Percentiles rank a stretch among this genome's conserved stretches.
Conservation (phyloP, 75 land plant genomes). For the Picea glauca region DNA sequence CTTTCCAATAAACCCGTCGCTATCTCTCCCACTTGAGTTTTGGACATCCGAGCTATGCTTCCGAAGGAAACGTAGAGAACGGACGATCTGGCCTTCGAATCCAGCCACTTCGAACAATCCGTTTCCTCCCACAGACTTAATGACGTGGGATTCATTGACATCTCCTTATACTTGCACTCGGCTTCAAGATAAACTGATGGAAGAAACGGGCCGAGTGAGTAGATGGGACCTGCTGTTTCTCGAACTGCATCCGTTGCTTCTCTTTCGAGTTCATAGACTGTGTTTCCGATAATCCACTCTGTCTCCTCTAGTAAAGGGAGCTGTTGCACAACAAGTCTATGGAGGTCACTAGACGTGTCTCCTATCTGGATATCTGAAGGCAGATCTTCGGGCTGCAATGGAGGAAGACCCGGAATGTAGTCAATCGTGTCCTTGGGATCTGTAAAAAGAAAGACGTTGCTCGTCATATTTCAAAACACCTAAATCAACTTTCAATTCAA, state of each 20-base stretch:
- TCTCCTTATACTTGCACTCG: background rate
- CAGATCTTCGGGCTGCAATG: background rate
- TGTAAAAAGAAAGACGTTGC: too few species aligned
- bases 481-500: too few species aligned
- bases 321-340: background rate
- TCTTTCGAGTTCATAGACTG: conserved; percentile 14
- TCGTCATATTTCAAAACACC: too few species aligned
- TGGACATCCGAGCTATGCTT: conserved; percentile 14
- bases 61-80: conserved; percentile 29
- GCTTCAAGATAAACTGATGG: background rate
- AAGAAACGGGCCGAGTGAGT: background rate
- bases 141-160: background rate
- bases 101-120: conserved; percentile 14
- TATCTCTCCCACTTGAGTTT: conserved; percentile 16
- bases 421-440: background rate
- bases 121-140: background rate
- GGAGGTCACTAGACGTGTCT: background rate
- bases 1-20: conserved; percentile 36
- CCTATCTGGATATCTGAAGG: background rate
- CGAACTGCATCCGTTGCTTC: background rate
- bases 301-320: background rate
- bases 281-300: background rate
- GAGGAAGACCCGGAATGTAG: conserved; percentile 13
- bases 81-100: conserved; percentile 6
- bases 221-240: background rate